These are phyloP conservation scores for Tetradesmus obliquus DNA, from an alignment of 139 green algal genomes.

Conservation along the genomic window DNA sequence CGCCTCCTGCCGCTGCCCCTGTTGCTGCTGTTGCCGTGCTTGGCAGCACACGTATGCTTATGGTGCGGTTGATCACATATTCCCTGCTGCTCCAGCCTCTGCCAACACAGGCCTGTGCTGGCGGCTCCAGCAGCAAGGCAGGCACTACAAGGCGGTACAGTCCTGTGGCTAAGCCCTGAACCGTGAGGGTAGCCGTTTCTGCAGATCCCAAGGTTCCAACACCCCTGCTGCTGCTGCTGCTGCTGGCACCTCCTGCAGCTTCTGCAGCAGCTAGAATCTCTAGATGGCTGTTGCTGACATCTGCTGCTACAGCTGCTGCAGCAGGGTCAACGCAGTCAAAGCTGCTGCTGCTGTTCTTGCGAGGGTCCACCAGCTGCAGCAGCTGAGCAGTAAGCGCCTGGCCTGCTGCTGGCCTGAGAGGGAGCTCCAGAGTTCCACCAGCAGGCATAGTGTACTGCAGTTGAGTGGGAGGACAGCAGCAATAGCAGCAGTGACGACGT, in stretches of 20 bases:
- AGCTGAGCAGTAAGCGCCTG: background rate
- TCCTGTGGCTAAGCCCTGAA: constrained; percentile 23
- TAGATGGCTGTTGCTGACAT: background rate
- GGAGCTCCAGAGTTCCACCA: background rate
- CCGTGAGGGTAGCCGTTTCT: background rate
- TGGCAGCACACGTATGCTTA: background rate
- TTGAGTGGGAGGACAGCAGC: background rate
- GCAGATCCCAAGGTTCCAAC: background rate
- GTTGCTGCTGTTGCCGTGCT: background rate
- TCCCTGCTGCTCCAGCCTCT: background rate
- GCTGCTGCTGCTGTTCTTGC: background rate
- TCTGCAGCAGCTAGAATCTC: background rate
- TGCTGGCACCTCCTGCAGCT: background rate
- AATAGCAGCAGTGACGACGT: background rate
- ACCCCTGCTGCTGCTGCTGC: background rate
- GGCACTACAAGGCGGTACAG: constrained; percentile 26
- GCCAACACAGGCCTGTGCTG: background rate
- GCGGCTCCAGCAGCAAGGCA: constrained; percentile 11
- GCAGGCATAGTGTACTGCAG: constrained; percentile 19
- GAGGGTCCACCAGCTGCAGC: background rate
- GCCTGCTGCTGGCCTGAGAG: background rate
- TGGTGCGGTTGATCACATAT: background rate
- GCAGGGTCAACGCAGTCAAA: background rate
- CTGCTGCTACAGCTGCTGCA: background rate
- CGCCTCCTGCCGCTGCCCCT: background rate